These are phyloP conservation scores for Perkinsela sp. DNA, from an alignment of 208 protist species.

Conservation along the genomic window DNA sequence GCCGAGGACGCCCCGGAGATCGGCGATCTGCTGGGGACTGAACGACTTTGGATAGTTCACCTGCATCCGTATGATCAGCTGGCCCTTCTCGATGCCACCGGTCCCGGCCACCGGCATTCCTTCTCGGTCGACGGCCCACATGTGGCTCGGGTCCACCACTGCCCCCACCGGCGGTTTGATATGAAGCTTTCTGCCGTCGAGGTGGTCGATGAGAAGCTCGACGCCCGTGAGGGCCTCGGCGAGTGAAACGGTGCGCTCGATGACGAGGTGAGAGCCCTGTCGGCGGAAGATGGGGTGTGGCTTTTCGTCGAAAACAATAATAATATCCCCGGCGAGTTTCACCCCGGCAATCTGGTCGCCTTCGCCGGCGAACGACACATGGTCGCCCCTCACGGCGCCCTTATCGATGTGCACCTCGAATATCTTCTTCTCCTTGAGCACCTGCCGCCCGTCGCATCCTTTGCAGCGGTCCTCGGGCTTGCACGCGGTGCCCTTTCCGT, in stretches of 20 bases:
- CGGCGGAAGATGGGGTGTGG: slow-evolving; percentile 69
- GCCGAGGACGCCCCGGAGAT: slow-evolving; percentile 34
- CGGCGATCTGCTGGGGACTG: slow-evolving; percentile 7
- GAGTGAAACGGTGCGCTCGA: slow-evolving; percentile 62
- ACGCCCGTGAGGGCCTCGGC: slow-evolving; percentile 78
- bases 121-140: slow-evolving; percentile 55
- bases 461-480: slow-evolving; percentile 74
- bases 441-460: slow-evolving; percentile 74
- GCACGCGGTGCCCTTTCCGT: slow-evolving; percentile 64
- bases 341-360: slow-evolving; percentile 78
- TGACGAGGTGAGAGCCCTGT: slow-evolving; percentile 76
- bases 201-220: slow-evolving; percentile 46
- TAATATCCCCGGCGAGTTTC: slow-evolving; percentile 76
- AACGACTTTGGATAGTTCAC: slow-evolving; percentile 55
- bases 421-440: slow-evolving; percentile 76
- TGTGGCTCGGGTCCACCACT: slow-evolving; percentile 47
- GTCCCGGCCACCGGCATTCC: slow-evolving; percentile 69
- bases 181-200: slow-evolving; percentile 55
- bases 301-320: slow-evolving; percentile 85
- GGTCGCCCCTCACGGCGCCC: slow-evolving; percentile 80
- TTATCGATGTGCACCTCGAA: slow-evolving; percentile 87
- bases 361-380: slow-evolving; percentile 79
- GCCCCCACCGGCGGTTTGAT: slow-evolving; percentile 18
- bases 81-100: slow-evolving; percentile 50
- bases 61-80: slow-evolving; percentile 59